Percentiles rank a stretch among this genome's conserved stretches.
phyloP scores from a whole-genome alignment of 768 basidiomycete genomes.

The Tylopilus balloui region DNA sequence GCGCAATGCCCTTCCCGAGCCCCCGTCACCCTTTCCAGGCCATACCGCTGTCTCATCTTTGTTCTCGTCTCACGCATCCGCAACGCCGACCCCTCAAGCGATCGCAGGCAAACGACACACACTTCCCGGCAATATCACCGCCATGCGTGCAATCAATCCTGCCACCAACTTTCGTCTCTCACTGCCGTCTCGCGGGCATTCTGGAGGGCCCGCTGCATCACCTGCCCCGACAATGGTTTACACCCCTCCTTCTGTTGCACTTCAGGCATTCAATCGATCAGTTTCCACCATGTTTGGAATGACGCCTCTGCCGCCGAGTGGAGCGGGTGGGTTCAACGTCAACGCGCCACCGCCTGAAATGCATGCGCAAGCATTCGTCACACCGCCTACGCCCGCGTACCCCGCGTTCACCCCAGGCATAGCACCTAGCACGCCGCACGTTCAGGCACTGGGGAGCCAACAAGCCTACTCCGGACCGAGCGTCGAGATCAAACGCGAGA shows the following conservation, averaged over 20 bases:
- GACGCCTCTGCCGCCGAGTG: slow-evolving; percentile 30
- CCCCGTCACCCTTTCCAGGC: slow-evolving; percentile 74
- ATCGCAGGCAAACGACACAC: slow-evolving; percentile 61
- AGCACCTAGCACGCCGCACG: slow-evolving; percentile 48
- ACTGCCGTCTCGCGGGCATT: slow-evolving; percentile 26
- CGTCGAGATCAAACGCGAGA: slow-evolving; percentile 64
- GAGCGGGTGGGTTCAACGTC: slow-evolving; percentile 6
- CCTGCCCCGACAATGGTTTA: slow-evolving; percentile 15
- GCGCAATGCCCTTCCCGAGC: slow-evolving; percentile 58
- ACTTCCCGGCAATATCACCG: slow-evolving; percentile 34
- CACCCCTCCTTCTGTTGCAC: slow-evolving; percentile 34
- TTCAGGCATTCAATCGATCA: slow-evolving; percentile 30
- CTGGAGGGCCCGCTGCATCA: slow-evolving; percentile 9
- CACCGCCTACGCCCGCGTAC: slow-evolving; percentile 66
- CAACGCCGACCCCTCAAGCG: slow-evolving; percentile 26
- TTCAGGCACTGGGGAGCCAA: slow-evolving; percentile 49
- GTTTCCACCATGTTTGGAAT: slow-evolving; percentile 33
- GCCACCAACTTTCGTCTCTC: slow-evolving; percentile 21
- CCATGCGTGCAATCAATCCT: slow-evolving; percentile 28
- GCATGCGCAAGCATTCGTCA: slow-evolving; percentile 18
- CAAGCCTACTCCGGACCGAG: slow-evolving; percentile 49
- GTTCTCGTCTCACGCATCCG: slow-evolving; percentile 25
- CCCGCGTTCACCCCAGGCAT: slow-evolving; percentile 56
- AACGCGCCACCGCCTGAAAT: slow-evolving; percentile 12
- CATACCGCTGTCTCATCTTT: slow-evolving; percentile 23